Evolutionary conservation across 176 grass and related monocot genomes (phyloP), one percentile per base, ranked within the genome.

Genomic region (Juncus effusus): DNA sequence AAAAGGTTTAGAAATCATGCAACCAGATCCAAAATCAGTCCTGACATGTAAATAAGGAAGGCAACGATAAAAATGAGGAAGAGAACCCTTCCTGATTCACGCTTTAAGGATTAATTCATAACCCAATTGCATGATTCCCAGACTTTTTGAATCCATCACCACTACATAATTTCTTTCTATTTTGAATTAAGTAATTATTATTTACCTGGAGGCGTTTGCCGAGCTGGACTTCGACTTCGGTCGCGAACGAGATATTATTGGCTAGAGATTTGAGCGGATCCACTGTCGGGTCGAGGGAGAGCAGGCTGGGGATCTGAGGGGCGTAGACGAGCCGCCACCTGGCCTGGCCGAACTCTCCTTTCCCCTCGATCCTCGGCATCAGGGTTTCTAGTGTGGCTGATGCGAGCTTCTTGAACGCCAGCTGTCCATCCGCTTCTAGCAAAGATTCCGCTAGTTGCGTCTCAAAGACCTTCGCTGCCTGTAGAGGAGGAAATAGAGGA

Each of bases 381-480:
- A 97, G 74, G 13, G 88, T 92, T 71, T 97, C 88, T 12, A 97
- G 85, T 7, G 94, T 97, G 64, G 94, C 80, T 49, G 94, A 92
- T 69, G 94, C 88, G 6, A 97, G 85, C 59, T 97, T 97, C 82
- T 97, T 92, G 78, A 97, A 97, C 13, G 94, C 94, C 39, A 97
- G 88, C 37, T 97, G 88, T 13, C 88, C 94, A 11, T 97, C 85
- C 64, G 82, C 82, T 86, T 97, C 94, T 64, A 97, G 85, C 59
- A 97, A 58, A 8, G 94, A 97, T 55, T 89, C 94, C 28, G 88
- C 94, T 82, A 97, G 73, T 52, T 89, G 88, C 0, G 74, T 89
- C 83, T 97, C 94, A 72, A 97, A 92, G 69, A 92, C 82, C 80
- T 86, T 92, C 16, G 94, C 94, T 61, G 94, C 94, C 94, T 97